Evolutionary conservation across 495 filamentous ascomycete genomes (phyloP).

Genomic region (Aspergillus olivimuriae): DNA sequence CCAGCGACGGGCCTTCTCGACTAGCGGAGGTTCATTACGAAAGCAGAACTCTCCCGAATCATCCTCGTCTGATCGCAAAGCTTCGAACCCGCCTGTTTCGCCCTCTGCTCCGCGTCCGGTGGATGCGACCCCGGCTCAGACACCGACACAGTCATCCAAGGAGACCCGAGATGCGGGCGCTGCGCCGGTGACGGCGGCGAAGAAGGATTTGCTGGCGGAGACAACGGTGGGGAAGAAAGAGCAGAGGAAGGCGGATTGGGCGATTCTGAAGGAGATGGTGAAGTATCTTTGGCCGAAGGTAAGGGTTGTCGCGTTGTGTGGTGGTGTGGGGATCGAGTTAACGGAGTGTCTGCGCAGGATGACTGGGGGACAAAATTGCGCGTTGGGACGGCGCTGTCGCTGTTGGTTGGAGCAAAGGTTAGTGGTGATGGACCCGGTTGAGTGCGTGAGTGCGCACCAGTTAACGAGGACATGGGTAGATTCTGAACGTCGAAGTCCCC

Average conservation of each 20-base stretch:
- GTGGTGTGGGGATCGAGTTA: conserved; percentile 4
- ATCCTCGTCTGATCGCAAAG: conserved; percentile 9
- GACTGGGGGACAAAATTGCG: conserved; percentile 75
- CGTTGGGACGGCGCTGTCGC: conserved; percentile 70
- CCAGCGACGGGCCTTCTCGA: conserved; percentile 28
- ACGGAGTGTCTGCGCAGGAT: conserved; percentile 38
- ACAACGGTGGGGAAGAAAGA: conserved; percentile 60
- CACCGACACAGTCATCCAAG: conserved; percentile 18
- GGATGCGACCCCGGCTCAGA: no score
- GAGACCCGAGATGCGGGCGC: conserved; percentile 22
- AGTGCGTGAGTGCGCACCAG: no score
- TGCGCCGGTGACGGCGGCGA: conserved; percentile 36
- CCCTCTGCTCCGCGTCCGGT: conserved; percentile 14
- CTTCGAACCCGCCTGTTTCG: conserved; percentile 7
- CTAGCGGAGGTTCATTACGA: conserved; percentile 9
- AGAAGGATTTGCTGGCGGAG: conserved; percentile 51
- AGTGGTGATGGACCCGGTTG: no score
- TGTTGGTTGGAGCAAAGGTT: conserved; percentile 85
- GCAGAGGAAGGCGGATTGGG: conserved; percentile 95
- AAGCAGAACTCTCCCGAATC: conserved; percentile 16
- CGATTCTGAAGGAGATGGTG: conserved; percentile 96
- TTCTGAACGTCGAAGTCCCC: conserved; percentile 93
- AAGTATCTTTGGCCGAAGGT: conserved; percentile 95
- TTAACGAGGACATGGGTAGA: conserved; percentile 33
- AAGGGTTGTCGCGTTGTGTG: conserved; percentile 8